Conservation (phyloP, 2,329 filamentous ascomycete species). For the Hypomyces perniciosus region DNA sequence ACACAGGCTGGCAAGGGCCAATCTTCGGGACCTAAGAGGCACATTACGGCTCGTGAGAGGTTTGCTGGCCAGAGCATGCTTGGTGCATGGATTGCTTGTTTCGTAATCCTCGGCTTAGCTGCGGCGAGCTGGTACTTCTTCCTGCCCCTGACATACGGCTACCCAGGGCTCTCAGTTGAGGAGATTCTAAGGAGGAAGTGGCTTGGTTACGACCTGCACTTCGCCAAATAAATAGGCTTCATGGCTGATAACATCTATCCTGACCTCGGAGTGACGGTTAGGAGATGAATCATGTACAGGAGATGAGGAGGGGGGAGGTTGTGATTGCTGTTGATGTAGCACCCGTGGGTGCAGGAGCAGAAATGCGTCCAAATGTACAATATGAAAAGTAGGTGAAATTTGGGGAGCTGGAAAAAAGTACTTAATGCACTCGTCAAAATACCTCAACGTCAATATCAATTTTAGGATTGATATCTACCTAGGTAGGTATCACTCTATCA, state of each 20-base stretch:
- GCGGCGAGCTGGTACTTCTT: constrained; percentile 87
- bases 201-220: constrained; percentile 96
- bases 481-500: no score
- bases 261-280: background rate
- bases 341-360: background rate
- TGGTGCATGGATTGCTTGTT: constrained; percentile 71
- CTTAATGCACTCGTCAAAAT: background rate
- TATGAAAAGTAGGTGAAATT: background rate
- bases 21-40: constrained; percentile 42
- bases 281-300: background rate
- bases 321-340: background rate
- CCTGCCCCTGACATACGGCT: constrained; percentile 90
- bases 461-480: no score
- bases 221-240: constrained; percentile 71
- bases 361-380: background rate
- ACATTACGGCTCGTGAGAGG: constrained; percentile 74
- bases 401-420: background rate
- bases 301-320: background rate
- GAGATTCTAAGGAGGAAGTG: constrained; percentile 83
- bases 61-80: constrained; percentile 72
- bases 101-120: constrained; percentile 61
- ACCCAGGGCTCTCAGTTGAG: constrained; percentile 75
- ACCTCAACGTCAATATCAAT: background rate
- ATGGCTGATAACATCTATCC: background rate
- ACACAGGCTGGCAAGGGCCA: constrained; percentile 41